These are phyloP conservation scores for Digitaria exilis DNA, from an alignment of 202 grass and related monocot genomes.

Conservation along the genomic window DNA sequence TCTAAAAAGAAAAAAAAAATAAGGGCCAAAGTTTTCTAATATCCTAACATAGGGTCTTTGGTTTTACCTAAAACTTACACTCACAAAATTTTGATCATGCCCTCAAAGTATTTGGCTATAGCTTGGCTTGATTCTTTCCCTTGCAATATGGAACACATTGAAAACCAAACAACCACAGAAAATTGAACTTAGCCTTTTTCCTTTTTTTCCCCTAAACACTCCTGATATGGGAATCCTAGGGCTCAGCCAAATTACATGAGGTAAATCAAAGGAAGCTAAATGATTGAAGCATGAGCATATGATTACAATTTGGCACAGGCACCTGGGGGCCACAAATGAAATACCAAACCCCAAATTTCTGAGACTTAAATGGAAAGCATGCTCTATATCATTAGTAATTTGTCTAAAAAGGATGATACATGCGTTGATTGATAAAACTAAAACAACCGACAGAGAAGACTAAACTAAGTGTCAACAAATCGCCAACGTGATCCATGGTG, in stretches of 20 bases:
- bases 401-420: not conserved
- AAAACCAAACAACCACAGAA: not conserved
- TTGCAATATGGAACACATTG: not conserved
- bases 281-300: not conserved
- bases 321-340: not conserved
- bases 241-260: not conserved
- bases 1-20: not conserved
- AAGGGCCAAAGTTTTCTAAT: not conserved
- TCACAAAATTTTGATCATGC: not conserved
- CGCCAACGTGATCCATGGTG: not conserved
- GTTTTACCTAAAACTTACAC: not conserved
- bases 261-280: not conserved
- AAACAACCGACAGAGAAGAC: not conserved
- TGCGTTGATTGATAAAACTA: not conserved
- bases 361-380: not conserved
- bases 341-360: not conserved
- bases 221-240: not conserved
- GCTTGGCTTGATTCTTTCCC: not conserved
- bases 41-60: not conserved
- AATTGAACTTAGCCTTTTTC: not conserved
- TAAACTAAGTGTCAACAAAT: conserved; percentile 10
- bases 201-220: not conserved
- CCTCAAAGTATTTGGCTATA: not conserved
- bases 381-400: not conserved
- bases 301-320: not conserved